Base-by-base conservation (phyloP, 179 eudicot genomes). In the Pouteria campechiana region DNA sequence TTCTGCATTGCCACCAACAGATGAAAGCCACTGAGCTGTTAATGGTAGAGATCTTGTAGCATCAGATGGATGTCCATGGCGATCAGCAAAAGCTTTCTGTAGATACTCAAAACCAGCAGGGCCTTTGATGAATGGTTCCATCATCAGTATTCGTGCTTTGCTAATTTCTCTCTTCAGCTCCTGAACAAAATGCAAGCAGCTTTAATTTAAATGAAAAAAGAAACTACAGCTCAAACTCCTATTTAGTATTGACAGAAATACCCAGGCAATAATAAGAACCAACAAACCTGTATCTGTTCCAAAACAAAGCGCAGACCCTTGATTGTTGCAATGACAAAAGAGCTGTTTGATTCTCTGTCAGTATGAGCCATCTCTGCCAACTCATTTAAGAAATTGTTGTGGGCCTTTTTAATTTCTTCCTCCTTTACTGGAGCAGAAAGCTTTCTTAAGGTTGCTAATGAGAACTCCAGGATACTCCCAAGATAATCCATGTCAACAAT, bases 401-500 rank as follows among this genome's bases (percentile, higher is more conserved):
- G 90, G 48, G 80, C 48, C 41, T 55, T 66, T 58, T 74, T 81
- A 59, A 77, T 52, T 41, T 81, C 76, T 45, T 59, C 76, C 64
- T 82, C 96, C 37, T 55, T 74, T 40, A 84, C 94, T 41, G 96
- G 90, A 50, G 98, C 90, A n/a, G 90, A 76, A 29, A 90, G 72
- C 77, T 77, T 90, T 65, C 56, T 75, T 66, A 90, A 52, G 47
- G 79, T 82, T 36, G 40, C 44, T 60, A 86, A 38, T 37, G 90
- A 76, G 61, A 66, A 92, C 40, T 79, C 92, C 46, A 92, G 59
- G 37, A 82, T 56, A 52, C 57, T 82, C 35, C 85, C 94, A 43
- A 82, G 82, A 62, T 79, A 79, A 59, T 58, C 57, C 65, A 79
- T 73, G 63, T 87, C 96, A 33, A 87, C 35, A 17, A 53, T 66